Evolutionary conservation across 495 filamentous ascomycete genomes (phyloP).

Genomic region (Glutinoglossum americanum): DNA sequence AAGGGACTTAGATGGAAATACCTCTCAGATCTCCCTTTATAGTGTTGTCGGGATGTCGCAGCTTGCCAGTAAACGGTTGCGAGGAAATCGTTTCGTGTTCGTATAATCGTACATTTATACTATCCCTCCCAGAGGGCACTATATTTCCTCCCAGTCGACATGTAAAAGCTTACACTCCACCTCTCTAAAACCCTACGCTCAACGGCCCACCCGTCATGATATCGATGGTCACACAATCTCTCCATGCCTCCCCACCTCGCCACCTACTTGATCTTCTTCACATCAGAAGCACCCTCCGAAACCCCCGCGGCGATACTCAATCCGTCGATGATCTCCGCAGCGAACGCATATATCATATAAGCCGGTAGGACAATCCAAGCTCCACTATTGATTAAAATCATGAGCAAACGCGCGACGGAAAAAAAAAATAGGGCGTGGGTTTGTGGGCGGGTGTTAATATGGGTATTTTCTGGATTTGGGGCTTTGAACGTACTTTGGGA

Average conservation of each 20-base stretch:
- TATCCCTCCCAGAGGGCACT: neutral
- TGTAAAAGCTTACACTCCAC: neutral
- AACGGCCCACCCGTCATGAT: neutral
- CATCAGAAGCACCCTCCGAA: neutral
- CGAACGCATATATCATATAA: constrained; percentile 49
- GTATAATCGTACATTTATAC: neutral
- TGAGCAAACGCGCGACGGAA: neutral
- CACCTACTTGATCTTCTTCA: neutral
- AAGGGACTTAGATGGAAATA: neutral
- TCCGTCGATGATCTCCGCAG: constrained; percentile 45
- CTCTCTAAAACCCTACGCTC: neutral
- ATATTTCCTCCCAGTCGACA: neutral
- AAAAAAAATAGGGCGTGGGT: neutral
- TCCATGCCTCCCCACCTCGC: neutral
- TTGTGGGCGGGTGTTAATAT: neutral
- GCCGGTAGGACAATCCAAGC: constrained; percentile 54
- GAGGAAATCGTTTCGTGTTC: neutral
- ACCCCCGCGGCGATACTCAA: constrained; percentile 26
- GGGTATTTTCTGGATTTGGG: no score
- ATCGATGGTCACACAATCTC: neutral
- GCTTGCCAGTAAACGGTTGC: neutral
- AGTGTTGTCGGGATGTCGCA: no score
- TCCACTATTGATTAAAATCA: constrained; percentile 28
- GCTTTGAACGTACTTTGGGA: constrained; percentile 46
- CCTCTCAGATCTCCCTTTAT: no score